Conservation (phyloP, 495 filamentous ascomycete species). For the Penicillium turbatum region DNA sequence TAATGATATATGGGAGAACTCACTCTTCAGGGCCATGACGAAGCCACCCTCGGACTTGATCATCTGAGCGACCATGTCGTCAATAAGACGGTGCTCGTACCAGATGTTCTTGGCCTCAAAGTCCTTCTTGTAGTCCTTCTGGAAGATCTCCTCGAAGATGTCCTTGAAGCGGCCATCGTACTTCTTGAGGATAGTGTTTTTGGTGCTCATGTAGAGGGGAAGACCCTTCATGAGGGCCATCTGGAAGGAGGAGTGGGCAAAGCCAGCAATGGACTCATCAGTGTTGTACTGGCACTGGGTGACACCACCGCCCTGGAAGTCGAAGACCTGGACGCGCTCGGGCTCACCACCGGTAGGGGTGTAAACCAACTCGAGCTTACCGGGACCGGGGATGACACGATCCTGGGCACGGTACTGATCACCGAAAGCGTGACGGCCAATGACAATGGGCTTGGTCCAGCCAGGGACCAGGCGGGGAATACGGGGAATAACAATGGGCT, state of each 20-base stretch:
- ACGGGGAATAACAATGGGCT: conserved; percentile 90
- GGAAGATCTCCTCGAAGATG: conserved; percentile 96
- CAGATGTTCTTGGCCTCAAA: conserved; percentile 92
- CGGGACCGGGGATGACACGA: conserved; percentile 70
- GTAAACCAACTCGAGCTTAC: conserved; percentile 89
- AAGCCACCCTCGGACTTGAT: conserved; percentile 94
- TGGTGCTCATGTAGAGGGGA: conserved; percentile 97
- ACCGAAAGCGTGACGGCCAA: conserved; percentile 96
- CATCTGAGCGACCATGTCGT: conserved; percentile 99
- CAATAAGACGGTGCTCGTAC: conserved; percentile 98
- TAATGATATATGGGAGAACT: conserved; percentile 24
- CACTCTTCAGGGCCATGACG: conserved; percentile 97
- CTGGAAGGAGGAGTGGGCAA: conserved; percentile 95
- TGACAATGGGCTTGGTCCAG: conserved; percentile 98
- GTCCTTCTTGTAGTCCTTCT: conserved; percentile 75
- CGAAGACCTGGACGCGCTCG: conserved; percentile 81
- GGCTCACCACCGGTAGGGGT: conserved; percentile 80
- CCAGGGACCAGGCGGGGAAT: conserved; percentile 91
- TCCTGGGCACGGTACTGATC: conserved; percentile 98
- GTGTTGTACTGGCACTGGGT: conserved; percentile 97
- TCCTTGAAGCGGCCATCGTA: conserved; percentile 99
- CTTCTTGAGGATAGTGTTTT: conserved; percentile 98
- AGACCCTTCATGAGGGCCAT: conserved; percentile 79
- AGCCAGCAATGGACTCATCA: conserved; percentile 86
- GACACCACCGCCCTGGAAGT: conserved; percentile 85